Base-by-base conservation (phyloP, 2,329 filamentous ascomycete genomes). In the Leptographium wingfieldii region DNA sequence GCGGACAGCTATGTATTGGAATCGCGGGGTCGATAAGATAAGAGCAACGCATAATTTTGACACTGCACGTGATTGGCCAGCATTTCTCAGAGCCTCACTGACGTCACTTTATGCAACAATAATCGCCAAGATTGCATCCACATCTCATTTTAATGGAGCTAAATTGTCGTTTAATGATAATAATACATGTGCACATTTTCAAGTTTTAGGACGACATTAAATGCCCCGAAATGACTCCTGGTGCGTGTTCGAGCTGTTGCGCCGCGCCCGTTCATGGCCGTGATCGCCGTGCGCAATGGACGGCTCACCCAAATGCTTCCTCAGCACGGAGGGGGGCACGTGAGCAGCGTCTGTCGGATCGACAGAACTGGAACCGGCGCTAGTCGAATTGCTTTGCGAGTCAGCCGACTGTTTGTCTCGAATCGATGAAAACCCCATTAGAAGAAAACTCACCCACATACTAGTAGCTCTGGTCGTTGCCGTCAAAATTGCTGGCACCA, bases 331-430 rank as follows among this genome's bases (percentile, higher is more conserved):
- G 5, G 81, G 80, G 1, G 80, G 80, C 0, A 82, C 80, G 66
- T 83, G 80, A 0, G 80, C 72, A 1, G 81, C 80, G 63, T 83
- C 80, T 22, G 74, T 78, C 4, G 80, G 80, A 55, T 83, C 38
- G 38, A 40, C 27, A 22, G n/a, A 11, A 19, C 16, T 43, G 29
- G 10, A 11, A 16, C 22, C 72, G 56, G 66, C 35, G 43, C 35
- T 9, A 33, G 27, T 3, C 7, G 31, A 14, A 29, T 33, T 40
- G 38, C 38, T 40, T 3, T 16, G 12, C 38, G 12, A 3, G 14
- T 40, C 38, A 40, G 12, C 12, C 12, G 14, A n/a, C 29, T 31
- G 27, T 12, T 12, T 40, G 10, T 10, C 12, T 5, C 10, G 35
- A 38, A 3, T 3, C 5, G 11, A 14, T 11, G 12, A 7, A 38